Percentiles rank a stretch among this genome's conserved stretches.
These are phyloP conservation scores for Noccaea caerulescens DNA, from an alignment of 345 rosid genomes.

Conservation along the genomic window DNA sequence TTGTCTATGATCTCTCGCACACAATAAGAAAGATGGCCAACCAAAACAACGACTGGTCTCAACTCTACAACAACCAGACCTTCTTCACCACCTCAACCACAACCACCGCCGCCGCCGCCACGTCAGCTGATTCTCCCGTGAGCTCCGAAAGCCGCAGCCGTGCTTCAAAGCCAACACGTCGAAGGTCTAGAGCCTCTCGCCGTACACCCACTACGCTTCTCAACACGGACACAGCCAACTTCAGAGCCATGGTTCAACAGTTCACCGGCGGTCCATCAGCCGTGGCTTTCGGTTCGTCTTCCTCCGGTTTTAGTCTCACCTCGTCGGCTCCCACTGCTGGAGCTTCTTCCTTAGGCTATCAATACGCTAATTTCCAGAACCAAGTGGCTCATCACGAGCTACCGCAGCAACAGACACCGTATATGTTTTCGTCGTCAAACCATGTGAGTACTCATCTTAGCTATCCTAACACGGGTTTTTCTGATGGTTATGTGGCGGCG, in stretches of 20 bases:
- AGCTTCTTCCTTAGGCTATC: conserved; percentile 25
- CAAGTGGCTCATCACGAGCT: conserved; percentile 22
- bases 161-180: conserved; percentile 63
- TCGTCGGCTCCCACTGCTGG: conserved; percentile 23
- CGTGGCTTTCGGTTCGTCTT: conserved; percentile 67
- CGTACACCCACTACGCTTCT: conserved; percentile 91
- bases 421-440: conserved; percentile 28
- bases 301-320: conserved; percentile 43
- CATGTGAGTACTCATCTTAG: background rate
- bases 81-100: conserved; percentile 45
- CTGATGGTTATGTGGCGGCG: conserved; percentile 16
- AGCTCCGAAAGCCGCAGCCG: conserved; percentile 28
- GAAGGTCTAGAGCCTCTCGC: conserved; percentile 83
- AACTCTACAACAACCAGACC: conserved; percentile 40
- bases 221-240: conserved; percentile 82
- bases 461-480: conserved; percentile 33
- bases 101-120: conserved; percentile 37
- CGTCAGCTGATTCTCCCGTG: conserved; percentile 36
- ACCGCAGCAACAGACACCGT: conserved; percentile 22
- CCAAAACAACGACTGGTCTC: conserved; percentile 45
- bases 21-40: conserved; percentile 41
- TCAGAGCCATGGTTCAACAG: conserved; percentile 96
- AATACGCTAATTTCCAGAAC: conserved; percentile 25
- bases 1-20: conserved; percentile 17
- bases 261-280: conserved; percentile 93